Evolutionary conservation across 768 basidiomycete species (phyloP).

Genomic region (Collybiopsis confluens): DNA sequence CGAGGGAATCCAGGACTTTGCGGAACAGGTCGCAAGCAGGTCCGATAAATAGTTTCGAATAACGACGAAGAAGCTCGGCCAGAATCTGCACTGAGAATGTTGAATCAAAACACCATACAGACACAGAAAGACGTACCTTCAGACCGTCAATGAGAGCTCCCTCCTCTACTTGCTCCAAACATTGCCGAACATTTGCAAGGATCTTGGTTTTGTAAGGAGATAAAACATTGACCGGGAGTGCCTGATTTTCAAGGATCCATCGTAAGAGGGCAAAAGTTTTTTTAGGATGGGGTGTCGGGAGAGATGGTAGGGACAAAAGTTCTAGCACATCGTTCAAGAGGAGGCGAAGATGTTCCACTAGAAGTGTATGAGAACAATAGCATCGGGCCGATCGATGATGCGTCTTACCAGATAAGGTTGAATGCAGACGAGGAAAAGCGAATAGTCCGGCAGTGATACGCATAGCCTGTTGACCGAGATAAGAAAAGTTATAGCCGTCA

Average conservation of each 20-base stretch:
- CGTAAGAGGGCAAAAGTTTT: slow-evolving; percentile 34
- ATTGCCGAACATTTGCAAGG: slow-evolving; percentile 28
- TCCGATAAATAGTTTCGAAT: slow-evolving; percentile 43
- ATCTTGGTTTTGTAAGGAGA: slow-evolving; percentile 26
- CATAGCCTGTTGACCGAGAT: slow-evolving; percentile 51
- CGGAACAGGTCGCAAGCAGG: slow-evolving; percentile 49
- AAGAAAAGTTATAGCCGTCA: slow-evolving; percentile 34
- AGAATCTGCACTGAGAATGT: slow-evolving; percentile 24
- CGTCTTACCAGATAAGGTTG: slow-evolving; percentile 46
- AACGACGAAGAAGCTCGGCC: slow-evolving; percentile 28
- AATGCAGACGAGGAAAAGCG: slow-evolving; percentile 38
- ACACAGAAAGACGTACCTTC: slow-evolving; percentile 25
- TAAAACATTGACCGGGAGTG: slow-evolving; percentile 40
- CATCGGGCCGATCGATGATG: neutral
- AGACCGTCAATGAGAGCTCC: slow-evolving; percentile 19
- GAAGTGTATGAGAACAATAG: neutral
- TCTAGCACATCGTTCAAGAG: slow-evolving; percentile 42
- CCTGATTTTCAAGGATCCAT: slow-evolving; percentile 47
- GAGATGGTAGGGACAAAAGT: slow-evolving; percentile 32
- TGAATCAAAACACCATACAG: too few relatives aligned
- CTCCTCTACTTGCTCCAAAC: slow-evolving; percentile 25
- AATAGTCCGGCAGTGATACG: slow-evolving; percentile 48
- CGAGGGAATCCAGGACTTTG: slow-evolving; percentile 25
- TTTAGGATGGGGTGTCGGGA: slow-evolving; percentile 38
- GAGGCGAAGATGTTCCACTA: slow-evolving; percentile 40